Evolutionary conservation across 139 green algal genomes (phyloP).

Genomic region (Penium margaritaceum): DNA sequence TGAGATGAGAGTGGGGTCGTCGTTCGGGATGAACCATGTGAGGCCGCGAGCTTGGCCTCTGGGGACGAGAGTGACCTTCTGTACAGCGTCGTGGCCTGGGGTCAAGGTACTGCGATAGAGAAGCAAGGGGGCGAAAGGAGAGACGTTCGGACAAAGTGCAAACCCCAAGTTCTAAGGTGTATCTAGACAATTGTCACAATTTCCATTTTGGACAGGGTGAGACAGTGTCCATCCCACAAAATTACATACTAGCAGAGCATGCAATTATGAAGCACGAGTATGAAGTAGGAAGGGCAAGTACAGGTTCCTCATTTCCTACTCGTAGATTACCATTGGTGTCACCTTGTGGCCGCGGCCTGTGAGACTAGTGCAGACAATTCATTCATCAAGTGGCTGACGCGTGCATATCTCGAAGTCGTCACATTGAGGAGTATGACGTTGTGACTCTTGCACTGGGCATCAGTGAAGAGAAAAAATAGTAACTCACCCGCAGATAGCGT

Average conservation of each 20-base stretch:
- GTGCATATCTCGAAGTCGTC: too few species aligned
- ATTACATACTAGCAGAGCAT: too few species aligned
- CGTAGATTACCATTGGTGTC: too few species aligned
- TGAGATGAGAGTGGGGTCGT: constrained; percentile 91
- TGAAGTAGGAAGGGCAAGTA: too few species aligned
- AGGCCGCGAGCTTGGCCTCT: constrained; percentile 89
- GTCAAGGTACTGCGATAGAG: constrained; percentile 65
- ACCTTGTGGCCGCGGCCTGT: too few species aligned
- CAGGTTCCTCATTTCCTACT: too few species aligned
- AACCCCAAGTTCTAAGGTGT: background rate
- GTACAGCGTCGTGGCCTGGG: constrained; percentile 89
- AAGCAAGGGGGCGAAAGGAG: background rate
- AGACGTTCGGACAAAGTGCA: background rate
- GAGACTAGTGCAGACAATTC: too few species aligned
- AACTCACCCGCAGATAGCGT: constrained; percentile 84
- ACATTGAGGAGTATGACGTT: too few species aligned
- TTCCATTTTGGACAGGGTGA: background rate
- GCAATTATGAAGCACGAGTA: too few species aligned
- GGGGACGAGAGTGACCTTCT: constrained; percentile 98
- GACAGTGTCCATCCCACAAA: background rate
- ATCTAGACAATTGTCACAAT: background rate
- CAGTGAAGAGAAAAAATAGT: background rate
- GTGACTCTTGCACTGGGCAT: too few species aligned
- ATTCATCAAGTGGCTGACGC: too few species aligned
- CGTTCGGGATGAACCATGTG: constrained; percentile 94